Conservation (phyloP, 2,329 filamentous ascomycete genomes). For the Colletotrichum lini region DNA sequence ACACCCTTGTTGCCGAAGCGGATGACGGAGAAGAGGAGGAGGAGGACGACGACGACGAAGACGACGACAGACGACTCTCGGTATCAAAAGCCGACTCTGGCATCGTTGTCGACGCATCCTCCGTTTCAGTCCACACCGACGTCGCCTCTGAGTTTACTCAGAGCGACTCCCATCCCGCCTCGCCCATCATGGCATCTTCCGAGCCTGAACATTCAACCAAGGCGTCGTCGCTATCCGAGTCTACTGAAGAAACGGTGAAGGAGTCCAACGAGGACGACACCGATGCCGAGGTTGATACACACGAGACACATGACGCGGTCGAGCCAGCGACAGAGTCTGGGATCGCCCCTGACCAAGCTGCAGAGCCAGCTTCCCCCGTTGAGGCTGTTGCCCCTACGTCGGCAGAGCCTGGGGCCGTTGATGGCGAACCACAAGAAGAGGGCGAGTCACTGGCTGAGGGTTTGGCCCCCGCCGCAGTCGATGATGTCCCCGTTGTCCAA, state of each 20-base stretch:
- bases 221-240: constrained; percentile 75
- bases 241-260: constrained; percentile 71
- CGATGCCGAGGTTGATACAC: constrained; percentile 11
- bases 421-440: constrained; percentile 44
- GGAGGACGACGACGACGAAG: constrained; percentile 48
- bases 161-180: constrained; percentile 71
- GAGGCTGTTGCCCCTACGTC: background rate
- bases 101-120: constrained; percentile 64
- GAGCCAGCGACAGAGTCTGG: constrained; percentile 21
- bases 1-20: constrained; percentile 45
- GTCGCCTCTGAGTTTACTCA: constrained; percentile 62
- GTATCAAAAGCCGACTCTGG: constrained; percentile 68
- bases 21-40: constrained; percentile 44
- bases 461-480: background rate
- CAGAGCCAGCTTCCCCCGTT: background rate
- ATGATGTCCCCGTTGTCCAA: background rate
- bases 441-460: constrained; percentile 5
- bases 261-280: constrained; percentile 49
- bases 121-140: constrained; percentile 61
- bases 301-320: constrained; percentile 43
- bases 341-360: background rate
- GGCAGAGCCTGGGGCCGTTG: constrained; percentile 2
- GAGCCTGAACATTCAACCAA: constrained; percentile 73
- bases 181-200: constrained; percentile 67
- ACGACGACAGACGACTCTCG: constrained; percentile 53